Evolutionary conservation across 805 yeast species (phyloP).

Genomic region (Danielia oregonensis): DNA sequence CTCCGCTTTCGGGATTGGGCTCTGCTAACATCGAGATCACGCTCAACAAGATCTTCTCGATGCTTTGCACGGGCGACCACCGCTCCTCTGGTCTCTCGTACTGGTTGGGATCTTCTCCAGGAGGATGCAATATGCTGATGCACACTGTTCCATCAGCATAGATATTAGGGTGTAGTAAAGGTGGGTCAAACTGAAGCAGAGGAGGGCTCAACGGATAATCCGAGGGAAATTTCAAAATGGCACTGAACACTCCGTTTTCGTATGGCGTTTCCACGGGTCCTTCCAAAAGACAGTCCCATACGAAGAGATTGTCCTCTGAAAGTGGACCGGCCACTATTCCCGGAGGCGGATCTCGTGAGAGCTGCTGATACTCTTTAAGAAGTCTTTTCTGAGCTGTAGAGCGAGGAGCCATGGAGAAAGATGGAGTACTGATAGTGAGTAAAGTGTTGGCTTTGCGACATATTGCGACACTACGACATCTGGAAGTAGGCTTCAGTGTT

Average conservation of each 20-base stretch:
- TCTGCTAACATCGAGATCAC: constrained; percentile 96
- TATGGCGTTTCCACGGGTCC: constrained; percentile 85
- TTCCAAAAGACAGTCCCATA: constrained; percentile 80
- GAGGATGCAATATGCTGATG: constrained; percentile 90
- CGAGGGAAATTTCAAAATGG: constrained; percentile 63
- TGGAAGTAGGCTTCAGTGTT: too few species aligned
- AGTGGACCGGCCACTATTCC: constrained; percentile 94
- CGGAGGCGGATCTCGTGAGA: constrained; percentile 83
- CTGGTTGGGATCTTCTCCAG: constrained; percentile 96
- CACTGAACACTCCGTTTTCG: constrained; percentile 86
- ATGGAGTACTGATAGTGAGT: too few species aligned
- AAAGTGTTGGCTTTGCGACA: too few species aligned
- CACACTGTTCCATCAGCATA: constrained; percentile 95
- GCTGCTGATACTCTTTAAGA: constrained; percentile 84
- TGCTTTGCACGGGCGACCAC: constrained; percentile 97
- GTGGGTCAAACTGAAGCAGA: constrained; percentile 67
- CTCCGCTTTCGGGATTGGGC: constrained; percentile 95
- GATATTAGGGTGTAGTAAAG: constrained; percentile 88
- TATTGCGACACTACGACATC: too few species aligned
- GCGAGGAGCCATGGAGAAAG: constrained; percentile 10
- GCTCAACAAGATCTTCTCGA: constrained; percentile 90
- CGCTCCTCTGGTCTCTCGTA: constrained; percentile 94
- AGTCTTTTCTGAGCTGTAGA: constrained; percentile 81
- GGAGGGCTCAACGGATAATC: constrained; percentile 89
- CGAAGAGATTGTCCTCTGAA: constrained; percentile 65